Conservation (phyloP, 768 basidiomycete species). For the Pisolithus microcarpus region DNA sequence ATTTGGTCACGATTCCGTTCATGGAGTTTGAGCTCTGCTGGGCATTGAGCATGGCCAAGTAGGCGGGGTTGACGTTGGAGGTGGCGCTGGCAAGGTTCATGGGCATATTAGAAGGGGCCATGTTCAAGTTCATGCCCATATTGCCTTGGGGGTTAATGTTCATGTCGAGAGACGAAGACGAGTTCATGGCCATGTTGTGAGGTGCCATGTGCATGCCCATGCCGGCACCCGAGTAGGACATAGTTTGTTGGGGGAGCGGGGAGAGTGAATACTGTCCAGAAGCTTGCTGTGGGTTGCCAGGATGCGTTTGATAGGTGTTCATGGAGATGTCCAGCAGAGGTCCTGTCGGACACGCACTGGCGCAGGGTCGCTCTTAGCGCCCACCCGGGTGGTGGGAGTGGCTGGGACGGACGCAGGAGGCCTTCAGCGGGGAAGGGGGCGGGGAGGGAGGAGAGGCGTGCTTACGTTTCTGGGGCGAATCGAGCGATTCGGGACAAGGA, state of each 20-base stretch:
- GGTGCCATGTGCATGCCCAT: constrained; percentile 8
- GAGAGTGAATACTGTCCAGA: constrained; percentile 19
- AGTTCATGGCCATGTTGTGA: constrained; percentile 6
- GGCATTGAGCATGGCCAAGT: constrained; percentile 22
- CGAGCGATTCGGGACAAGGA: constrained; percentile 9
- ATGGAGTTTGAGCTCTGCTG: constrained; percentile 4
- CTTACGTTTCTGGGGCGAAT: constrained; percentile 13
- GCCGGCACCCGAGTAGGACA: constrained; percentile 15
- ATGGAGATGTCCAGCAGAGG: constrained; percentile 1
- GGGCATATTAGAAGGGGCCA: constrained; percentile 5
- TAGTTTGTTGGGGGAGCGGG: constrained; percentile 5
- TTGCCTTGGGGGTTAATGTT: neutral
- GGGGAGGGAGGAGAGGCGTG: neutral
- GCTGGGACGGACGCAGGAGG: neutral
- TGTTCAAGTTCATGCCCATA: constrained; percentile 2
- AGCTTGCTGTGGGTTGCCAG: constrained; percentile 10
- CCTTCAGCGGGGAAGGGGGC: neutral
- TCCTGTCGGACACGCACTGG: neutral
- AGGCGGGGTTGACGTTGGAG: constrained; percentile 19
- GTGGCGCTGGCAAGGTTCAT: constrained; percentile 5
- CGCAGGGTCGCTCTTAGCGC: constrained; percentile 8
- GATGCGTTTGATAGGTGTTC: constrained; percentile 8
- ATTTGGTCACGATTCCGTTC: constrained; percentile 10
- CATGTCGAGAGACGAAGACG: neutral
- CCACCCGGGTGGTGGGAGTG: constrained; percentile 2